A percentile compares a stretch with the other conserved stretches of the same genome.
These are phyloP conservation scores for Neurospora sp. DNA, from an alignment of 2,329 filamentous ascomycete genomes.

Conservation along the genomic window DNA sequence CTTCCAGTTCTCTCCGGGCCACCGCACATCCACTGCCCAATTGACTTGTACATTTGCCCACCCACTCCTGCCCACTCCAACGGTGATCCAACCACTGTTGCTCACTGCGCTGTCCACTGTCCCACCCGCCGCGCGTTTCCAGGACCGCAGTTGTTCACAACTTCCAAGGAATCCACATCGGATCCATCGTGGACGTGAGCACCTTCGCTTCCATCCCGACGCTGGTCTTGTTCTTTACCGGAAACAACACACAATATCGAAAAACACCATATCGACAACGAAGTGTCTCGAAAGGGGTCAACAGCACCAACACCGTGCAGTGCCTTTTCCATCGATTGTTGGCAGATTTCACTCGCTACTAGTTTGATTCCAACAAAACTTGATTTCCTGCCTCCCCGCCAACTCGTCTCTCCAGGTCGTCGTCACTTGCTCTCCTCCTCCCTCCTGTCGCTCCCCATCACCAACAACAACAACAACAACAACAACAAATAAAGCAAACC, in stretches of 20 bases:
- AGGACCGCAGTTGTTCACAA: not conserved
- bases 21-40: not conserved
- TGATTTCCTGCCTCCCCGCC: not conserved
- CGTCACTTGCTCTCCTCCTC: constrained; percentile 32
- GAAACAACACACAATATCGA: not conserved
- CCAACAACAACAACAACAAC: not conserved
- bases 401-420: constrained; percentile 29
- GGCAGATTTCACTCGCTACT: not conserved
- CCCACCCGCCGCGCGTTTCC: not conserved
- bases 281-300: not conserved
- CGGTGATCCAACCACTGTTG: not conserved
- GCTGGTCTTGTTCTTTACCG: not conserved
- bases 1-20: not conserved
- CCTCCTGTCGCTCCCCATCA: constrained; percentile 31
- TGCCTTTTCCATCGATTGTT: not conserved
- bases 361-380: not conserved
- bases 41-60: not conserved
- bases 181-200: not conserved
- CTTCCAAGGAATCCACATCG: not conserved
- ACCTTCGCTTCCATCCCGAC: not conserved
- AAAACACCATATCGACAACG: not conserved
- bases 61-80: not conserved
- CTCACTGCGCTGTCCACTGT: not conserved
- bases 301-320: not conserved
- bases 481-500: not conserved